Conservation (phyloP, 805 yeast species). For the Candida glaebosa region DNA sequence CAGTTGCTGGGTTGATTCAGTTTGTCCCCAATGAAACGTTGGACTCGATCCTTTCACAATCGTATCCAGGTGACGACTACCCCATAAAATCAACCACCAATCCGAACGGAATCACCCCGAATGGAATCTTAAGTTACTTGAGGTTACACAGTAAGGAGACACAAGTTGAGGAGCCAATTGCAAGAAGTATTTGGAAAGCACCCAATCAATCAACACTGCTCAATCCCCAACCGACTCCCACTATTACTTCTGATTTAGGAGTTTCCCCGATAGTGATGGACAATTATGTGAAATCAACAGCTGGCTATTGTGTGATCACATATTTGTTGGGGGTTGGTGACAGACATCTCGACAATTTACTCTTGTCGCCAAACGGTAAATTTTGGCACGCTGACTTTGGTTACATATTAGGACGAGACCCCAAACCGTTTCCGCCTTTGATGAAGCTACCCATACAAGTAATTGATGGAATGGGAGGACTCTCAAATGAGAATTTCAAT, state of each 20-base stretch:
- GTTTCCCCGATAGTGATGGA: conserved; percentile 77
- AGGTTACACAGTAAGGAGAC: conserved; percentile 47
- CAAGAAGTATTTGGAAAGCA: conserved; percentile 18
- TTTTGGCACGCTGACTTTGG: conserved; percentile 99
- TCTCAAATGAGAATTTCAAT: conserved; percentile 77
- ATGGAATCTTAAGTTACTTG: conserved; percentile 73
- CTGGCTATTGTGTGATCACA: conserved; percentile 96
- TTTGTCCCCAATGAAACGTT: conserved; percentile 92
- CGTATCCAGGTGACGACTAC: conserved; percentile 16
- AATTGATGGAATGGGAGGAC: conserved; percentile 97
- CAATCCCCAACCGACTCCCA: conserved; percentile 22
- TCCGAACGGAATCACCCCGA: conserved; percentile 20
- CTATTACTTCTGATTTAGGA: conserved; percentile 38
- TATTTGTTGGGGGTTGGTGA: conserved; percentile 96
- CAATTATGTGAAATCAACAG: conserved; percentile 89
- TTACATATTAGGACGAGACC: conserved; percentile 92
- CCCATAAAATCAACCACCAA: conserved; percentile 7
- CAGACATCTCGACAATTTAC: conserved; percentile 87
- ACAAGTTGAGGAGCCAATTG: conserved; percentile 24
- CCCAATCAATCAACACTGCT: conserved; percentile 5
- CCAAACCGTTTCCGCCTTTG: conserved; percentile 97
- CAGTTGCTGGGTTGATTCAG: conserved; percentile 88
- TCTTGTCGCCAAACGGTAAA: conserved; percentile 73
- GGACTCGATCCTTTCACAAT: conserved; percentile 61
- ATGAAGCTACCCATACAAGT: conserved; percentile 97